A percentile compares a stretch with the other conserved stretches of the same genome.
Evolutionary conservation across 768 basidiomycete species (phyloP).

Genomic region (Astraeus odoratus): DNA sequence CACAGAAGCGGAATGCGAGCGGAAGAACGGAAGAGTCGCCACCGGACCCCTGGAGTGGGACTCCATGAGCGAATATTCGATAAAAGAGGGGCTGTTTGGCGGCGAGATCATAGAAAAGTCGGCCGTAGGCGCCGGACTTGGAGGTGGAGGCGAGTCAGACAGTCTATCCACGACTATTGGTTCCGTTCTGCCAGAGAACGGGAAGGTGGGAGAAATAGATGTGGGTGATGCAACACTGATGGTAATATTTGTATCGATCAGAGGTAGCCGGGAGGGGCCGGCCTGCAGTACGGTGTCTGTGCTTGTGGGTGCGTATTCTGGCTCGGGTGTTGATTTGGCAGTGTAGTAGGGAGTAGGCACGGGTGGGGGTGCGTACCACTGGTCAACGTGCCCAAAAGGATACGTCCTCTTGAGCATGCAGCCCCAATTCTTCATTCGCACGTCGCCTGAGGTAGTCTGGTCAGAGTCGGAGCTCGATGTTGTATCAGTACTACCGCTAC

Average conservation of each 20-base stretch:
- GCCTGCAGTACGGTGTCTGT: constrained; percentile 12
- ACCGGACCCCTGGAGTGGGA: constrained; percentile 20
- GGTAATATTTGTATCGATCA: constrained; percentile 14
- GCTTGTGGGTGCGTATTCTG: constrained; percentile 7
- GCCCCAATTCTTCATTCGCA: constrained; percentile 8
- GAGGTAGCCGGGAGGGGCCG: constrained; percentile 23
- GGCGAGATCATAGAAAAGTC: constrained; percentile 43
- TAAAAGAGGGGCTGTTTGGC: constrained; percentile 29
- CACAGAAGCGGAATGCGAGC: constrained; percentile 19
- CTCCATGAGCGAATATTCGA: constrained; percentile 23
- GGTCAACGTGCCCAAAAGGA: constrained; percentile 9
- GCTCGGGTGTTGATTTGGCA: constrained; percentile 25
- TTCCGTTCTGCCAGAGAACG: constrained; percentile 20
- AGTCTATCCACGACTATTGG: constrained; percentile 11
- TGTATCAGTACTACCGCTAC: constrained; percentile 4
- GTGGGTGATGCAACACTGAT: constrained; percentile 15
- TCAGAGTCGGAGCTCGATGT: constrained; percentile 16
- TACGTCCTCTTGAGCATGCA: constrained; percentile 7
- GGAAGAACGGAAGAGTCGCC: constrained; percentile 26
- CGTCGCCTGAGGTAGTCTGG: constrained; percentile 9
- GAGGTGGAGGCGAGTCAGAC: constrained; percentile 24
- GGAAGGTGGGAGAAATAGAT: constrained; percentile 9
- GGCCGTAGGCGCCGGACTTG: constrained; percentile 38
- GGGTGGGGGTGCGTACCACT: constrained; percentile 15
- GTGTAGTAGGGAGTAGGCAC: constrained; percentile 27